Conservation (phyloP, 352 stramenopile species). For the Phytophthora cajani region DNA sequence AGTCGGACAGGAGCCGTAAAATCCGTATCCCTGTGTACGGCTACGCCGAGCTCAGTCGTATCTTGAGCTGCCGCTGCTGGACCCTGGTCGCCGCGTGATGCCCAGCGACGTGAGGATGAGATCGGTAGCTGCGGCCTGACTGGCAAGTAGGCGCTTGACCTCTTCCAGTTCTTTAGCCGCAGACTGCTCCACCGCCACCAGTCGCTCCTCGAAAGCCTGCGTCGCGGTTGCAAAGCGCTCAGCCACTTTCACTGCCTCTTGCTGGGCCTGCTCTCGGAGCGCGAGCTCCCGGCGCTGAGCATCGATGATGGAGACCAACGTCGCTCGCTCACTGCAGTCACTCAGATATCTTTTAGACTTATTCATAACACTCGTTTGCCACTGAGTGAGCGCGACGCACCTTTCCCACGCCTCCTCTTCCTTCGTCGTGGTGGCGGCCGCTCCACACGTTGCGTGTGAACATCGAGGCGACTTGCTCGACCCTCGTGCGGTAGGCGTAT, state of each 20-base stretch:
- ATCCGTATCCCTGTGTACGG: neutral
- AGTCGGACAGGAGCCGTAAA: neutral
- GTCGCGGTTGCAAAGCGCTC: conserved; percentile 64
- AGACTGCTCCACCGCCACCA: conserved; percentile 55
- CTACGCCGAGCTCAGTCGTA: conserved; percentile 19
- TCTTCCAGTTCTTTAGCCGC: conserved; percentile 49
- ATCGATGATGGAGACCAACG: conserved; percentile 69
- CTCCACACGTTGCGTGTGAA: conserved; percentile 11
- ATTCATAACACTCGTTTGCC: neutral
- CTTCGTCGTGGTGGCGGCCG: conserved; percentile 14
- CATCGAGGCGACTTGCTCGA: conserved; percentile 20
- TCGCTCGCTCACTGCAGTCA: conserved; percentile 54
- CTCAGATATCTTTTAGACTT: neutral
- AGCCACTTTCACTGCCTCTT: conserved; percentile 58
- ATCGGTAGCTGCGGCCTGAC: conserved; percentile 52
- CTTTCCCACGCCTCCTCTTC: conserved; percentile 52
- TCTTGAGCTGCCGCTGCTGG: conserved; percentile 14
- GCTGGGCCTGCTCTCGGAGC: conserved; percentile 55
- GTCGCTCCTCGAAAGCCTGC: conserved; percentile 62
- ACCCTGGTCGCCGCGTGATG: conserved; percentile 31
- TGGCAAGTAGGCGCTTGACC: conserved; percentile 52
- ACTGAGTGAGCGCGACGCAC: conserved; percentile 16
- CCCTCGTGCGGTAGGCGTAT: conserved; percentile 2
- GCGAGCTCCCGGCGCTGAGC: conserved; percentile 66
- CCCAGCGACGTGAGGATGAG: conserved; percentile 64